phyloP scores from a whole-genome alignment of 1,139 yeast species.

The Diutina siamensis region DNA sequence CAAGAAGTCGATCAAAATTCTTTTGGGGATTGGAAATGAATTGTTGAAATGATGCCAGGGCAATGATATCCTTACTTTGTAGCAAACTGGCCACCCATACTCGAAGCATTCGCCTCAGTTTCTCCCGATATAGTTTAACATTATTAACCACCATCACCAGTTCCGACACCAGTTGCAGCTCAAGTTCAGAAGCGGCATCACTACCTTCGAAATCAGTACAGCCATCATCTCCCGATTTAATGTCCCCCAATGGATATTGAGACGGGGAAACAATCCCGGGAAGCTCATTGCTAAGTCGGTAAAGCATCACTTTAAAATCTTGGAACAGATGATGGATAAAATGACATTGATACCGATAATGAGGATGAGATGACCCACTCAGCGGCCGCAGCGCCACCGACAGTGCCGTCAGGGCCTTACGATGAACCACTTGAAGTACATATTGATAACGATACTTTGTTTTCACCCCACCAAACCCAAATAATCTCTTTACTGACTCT shows the following conservation, averaged over 20 bases:
- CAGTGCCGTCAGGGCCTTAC: too few species aligned
- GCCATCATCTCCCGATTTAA: neutral
- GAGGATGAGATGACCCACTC: neutral
- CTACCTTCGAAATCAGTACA: neutral
- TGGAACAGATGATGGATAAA: neutral
- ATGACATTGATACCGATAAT: neutral
- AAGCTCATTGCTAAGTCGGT: neutral
- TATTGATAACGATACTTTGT: neutral
- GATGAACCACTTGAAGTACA: slow-evolving; percentile 2
- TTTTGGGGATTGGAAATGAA: neutral
- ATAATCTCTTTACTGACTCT: neutral
- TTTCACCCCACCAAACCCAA: neutral
- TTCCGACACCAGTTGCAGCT: neutral
- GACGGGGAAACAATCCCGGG: neutral
- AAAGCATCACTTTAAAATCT: neutral
- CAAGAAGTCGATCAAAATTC: neutral
- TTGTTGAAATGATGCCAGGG: neutral
- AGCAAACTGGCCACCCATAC: neutral
- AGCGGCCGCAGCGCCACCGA: too few species aligned
- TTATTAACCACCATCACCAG: neutral
- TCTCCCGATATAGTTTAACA: neutral
- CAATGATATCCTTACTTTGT: neutral
- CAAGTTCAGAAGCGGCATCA: neutral
- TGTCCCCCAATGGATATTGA: neutral
- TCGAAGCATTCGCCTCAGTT: neutral